Percentiles rank a stretch among this genome's conserved stretches.
These are phyloP conservation scores for Pterocarpus macrocarpus DNA, from an alignment of 306 rosid species.

Conservation along the genomic window DNA sequence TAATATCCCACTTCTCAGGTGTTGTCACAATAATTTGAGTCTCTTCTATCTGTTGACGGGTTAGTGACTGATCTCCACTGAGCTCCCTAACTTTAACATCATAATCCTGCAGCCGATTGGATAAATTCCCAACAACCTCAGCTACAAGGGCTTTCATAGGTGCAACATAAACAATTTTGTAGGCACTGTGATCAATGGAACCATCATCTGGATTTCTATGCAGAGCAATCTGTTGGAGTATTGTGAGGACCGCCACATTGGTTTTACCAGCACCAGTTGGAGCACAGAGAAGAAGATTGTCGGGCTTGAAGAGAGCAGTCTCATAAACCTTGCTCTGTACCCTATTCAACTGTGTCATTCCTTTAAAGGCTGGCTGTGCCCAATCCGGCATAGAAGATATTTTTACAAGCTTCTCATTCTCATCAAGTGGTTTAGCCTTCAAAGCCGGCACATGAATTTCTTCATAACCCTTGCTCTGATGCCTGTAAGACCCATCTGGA, in stretches of 20 bases:
- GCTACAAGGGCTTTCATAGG: conserved; percentile 99
- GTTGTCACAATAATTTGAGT: conserved; percentile 98
- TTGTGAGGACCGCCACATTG: conserved; percentile 95
- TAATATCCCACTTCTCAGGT: conserved; percentile 99
- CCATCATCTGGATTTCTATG: conserved; percentile 86
- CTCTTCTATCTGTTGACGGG: conserved; percentile 95
- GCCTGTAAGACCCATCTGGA: conserved; percentile 86
- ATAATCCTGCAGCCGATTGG: conserved; percentile 90
- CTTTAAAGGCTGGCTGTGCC: conserved; percentile 94
- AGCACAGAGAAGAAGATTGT: conserved; percentile 87
- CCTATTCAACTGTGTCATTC: conserved; percentile 93
- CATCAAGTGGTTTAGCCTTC: conserved; percentile 78
- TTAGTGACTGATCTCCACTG: conserved; percentile 92
- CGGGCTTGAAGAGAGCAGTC: conserved; percentile 78
- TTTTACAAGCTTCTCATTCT: conserved; percentile 74
- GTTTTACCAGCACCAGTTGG: conserved; percentile 99
- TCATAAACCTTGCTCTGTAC: conserved; percentile 92
- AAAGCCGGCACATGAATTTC: conserved; percentile 90
- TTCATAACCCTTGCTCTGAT: conserved; percentile 81
- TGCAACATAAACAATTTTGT: conserved; percentile 95
- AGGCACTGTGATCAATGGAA: conserved; percentile 76
- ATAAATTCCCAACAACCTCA: conserved; percentile 94
- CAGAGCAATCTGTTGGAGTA: conserved; percentile 87
- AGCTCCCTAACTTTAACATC: conserved; percentile 88
- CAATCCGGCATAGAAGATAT: conserved; percentile 87